These are phyloP conservation scores for Cladosporium colombiae DNA, from an alignment of 2,329 filamentous ascomycete species.

Conservation along the genomic window DNA sequence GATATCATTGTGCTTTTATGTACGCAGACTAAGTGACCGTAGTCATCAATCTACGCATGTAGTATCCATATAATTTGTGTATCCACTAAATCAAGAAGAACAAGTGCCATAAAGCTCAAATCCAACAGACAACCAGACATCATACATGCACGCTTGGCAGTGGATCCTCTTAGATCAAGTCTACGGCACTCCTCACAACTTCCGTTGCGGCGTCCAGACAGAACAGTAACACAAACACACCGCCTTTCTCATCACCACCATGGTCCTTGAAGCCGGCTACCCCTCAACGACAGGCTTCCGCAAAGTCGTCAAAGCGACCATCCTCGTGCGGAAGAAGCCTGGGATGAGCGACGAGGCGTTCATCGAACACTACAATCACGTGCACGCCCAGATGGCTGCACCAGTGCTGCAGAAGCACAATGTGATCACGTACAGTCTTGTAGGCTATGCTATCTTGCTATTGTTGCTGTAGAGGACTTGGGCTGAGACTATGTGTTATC, in stretches of 20 bases:
- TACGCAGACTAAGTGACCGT: no score
- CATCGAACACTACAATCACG: constrained; percentile 49
- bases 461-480: neutral
- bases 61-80: no score
- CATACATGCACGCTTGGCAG: neutral
- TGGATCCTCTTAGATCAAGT: neutral
- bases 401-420: constrained; percentile 47
- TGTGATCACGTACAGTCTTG: constrained; percentile 48
- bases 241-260: constrained; percentile 18
- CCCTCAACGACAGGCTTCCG: constrained; percentile 47
- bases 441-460: constrained; percentile 28
- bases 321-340: constrained; percentile 50
- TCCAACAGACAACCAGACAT: neutral
- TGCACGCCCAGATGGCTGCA: constrained; percentile 47
- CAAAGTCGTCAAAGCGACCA: constrained; percentile 50
- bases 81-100: no score
- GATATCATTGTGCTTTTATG: no score
- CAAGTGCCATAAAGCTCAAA: no score
- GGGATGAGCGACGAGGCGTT: constrained; percentile 48
- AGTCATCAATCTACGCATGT: no score
- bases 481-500: neutral
- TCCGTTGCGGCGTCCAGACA: neutral
- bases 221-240: neutral
- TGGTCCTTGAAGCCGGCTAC: constrained; percentile 49
- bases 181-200: neutral